Evolutionary conservation across 2,329 filamentous ascomycete species (phyloP).

Genomic region (Talaromyces islandicus): DNA sequence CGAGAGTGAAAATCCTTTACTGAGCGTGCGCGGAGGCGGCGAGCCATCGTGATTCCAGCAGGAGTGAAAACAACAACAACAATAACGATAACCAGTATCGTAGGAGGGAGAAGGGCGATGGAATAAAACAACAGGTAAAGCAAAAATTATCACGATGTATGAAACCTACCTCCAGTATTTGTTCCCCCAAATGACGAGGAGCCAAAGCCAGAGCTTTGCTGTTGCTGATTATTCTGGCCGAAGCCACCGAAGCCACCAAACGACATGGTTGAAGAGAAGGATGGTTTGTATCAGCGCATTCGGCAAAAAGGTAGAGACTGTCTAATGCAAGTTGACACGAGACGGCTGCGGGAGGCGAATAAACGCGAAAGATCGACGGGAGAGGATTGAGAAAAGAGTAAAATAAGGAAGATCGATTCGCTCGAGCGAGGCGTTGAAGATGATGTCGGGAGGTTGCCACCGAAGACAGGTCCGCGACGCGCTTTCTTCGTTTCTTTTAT

Average conservation of each 20-base stretch:
- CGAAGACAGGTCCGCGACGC: constrained; percentile 7
- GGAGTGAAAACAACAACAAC: too few relatives aligned
- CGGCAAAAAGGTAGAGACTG: constrained; percentile 13
- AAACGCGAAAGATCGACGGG: background rate
- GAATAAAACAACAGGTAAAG: constrained; percentile 10
- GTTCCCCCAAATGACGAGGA: constrained; percentile 29
- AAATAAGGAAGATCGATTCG: background rate
- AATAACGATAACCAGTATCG: background rate
- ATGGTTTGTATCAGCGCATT: constrained; percentile 23
- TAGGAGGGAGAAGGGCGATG: background rate
- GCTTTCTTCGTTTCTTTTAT: background rate
- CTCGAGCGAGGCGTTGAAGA: background rate
- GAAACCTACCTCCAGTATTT: constrained; percentile 32
- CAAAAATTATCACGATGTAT: constrained; percentile 2
- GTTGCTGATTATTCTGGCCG: constrained; percentile 49
- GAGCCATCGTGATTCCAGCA: background rate
- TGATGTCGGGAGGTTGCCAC: background rate
- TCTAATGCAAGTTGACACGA: background rate
- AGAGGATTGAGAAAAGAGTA: background rate
- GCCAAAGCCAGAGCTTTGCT: constrained; percentile 37
- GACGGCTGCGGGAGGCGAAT: background rate
- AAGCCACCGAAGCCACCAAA: constrained; percentile 48
- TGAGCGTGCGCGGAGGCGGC: constrained; percentile 14
- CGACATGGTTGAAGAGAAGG: constrained; percentile 29
- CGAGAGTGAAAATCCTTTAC: background rate